Evolutionary conservation across 768 basidiomycete genomes (phyloP).

Genomic region (Calocybe cyanea): DNA sequence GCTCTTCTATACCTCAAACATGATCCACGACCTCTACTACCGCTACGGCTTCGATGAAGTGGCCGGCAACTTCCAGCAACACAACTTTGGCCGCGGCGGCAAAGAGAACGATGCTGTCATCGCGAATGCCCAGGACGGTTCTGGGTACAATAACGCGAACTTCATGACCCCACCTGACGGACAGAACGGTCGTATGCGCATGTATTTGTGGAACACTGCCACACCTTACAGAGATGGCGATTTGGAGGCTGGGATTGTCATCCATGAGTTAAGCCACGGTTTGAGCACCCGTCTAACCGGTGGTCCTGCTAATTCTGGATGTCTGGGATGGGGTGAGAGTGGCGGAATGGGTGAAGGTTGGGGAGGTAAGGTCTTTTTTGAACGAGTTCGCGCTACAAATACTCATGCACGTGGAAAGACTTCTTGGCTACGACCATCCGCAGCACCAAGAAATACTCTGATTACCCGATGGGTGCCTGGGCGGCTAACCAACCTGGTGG

Average conservation of each 20-base stretch:
- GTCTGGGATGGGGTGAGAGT: slow-evolving; percentile 92
- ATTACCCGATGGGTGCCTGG: slow-evolving; percentile 94
- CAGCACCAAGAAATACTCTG: slow-evolving; percentile 66
- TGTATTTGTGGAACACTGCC: slow-evolving; percentile 95
- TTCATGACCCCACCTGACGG: slow-evolving; percentile 86
- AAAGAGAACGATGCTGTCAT: slow-evolving; percentile 86
- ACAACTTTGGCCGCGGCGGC: slow-evolving; percentile 93
- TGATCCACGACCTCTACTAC: slow-evolving; percentile 82
- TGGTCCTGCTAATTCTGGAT: slow-evolving; percentile 88
- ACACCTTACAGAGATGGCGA: slow-evolving; percentile 92
- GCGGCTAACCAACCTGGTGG: slow-evolving; percentile 74
- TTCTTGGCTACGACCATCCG: slow-evolving; percentile 87
- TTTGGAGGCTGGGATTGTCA: slow-evolving; percentile 94
- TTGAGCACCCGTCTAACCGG: slow-evolving; percentile 93
- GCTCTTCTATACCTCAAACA: slow-evolving; percentile 83
- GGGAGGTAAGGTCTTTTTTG: slow-evolving; percentile 52
- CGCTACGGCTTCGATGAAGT: slow-evolving; percentile 91
- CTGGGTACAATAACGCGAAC: slow-evolving; percentile 90
- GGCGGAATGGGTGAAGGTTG: slow-evolving; percentile 99
- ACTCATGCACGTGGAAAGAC: slow-evolving; percentile 40
- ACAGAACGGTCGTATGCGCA: slow-evolving; percentile 88
- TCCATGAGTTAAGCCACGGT: slow-evolving; percentile 87
- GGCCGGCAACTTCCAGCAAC: slow-evolving; percentile 95
- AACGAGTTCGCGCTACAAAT: too few relatives aligned
- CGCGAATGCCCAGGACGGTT: slow-evolving; percentile 93